Percentiles rank a stretch among this genome's conserved stretches.
Conservation (phyloP, 306 rosid genomes). For the Castanea mollissima region DNA sequence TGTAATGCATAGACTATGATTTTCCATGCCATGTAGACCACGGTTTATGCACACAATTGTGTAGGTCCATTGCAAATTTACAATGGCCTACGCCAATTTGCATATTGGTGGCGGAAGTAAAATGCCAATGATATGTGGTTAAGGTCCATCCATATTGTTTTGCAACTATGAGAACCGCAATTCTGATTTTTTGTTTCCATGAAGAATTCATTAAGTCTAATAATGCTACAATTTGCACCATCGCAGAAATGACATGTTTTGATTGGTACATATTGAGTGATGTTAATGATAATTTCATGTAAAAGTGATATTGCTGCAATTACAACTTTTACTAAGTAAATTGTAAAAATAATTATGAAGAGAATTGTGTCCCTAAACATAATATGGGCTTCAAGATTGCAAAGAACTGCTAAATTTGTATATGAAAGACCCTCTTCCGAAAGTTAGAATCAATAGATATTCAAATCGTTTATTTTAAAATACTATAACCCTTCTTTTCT, state of each 20-base stretch:
- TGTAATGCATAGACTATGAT: background rate
- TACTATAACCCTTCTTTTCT: no score
- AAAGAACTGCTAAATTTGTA: background rate
- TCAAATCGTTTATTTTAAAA: no score
- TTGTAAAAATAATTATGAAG: no score
- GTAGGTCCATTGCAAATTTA: constrained; percentile 6
- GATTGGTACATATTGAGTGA: no score
- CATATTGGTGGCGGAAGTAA: background rate
- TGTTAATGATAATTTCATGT: no score
- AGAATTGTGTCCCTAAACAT: background rate
- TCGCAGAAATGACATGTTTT: no score
- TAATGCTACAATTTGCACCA: no score
- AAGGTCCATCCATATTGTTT: background rate
- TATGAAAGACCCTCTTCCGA: background rate
- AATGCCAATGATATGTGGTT: constrained; percentile 2
- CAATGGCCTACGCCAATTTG: background rate
- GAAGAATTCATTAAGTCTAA: background rate
- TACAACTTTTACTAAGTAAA: no score
- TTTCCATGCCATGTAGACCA: constrained; percentile 5
- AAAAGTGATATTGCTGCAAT: no score
- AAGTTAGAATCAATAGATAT: no score
- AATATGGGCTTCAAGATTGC: background rate
- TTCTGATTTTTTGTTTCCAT: background rate
- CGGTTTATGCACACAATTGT: background rate
- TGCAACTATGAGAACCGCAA: background rate